phyloP scores from a whole-genome alignment of 495 filamentous ascomycete species.

The Penicillium cosmopolitanum region DNA sequence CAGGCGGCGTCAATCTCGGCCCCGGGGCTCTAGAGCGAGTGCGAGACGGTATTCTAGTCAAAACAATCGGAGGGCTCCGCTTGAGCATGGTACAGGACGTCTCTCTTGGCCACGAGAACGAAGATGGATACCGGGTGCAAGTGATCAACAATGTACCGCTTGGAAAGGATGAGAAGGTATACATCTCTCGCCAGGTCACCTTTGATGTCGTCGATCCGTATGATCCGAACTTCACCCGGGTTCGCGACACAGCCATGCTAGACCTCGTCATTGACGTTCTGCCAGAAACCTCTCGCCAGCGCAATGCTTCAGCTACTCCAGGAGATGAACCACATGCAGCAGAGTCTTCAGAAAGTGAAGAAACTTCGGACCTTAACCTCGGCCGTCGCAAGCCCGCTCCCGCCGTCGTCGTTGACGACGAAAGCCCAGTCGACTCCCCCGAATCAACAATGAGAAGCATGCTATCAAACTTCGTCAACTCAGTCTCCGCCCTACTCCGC shows the following conservation, averaged over 20 bases:
- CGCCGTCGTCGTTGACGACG: constrained; percentile 21
- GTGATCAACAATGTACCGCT: constrained; percentile 79
- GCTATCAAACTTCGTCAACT: constrained; percentile 60
- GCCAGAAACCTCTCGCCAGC: constrained; percentile 42
- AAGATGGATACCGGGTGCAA: constrained; percentile 66
- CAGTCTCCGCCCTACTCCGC: constrained; percentile 58
- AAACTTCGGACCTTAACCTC: constrained; percentile 18
- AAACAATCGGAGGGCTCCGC: constrained; percentile 76
- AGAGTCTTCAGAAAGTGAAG: constrained; percentile 24
- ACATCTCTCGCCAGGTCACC: constrained; percentile 75
- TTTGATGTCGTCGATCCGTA: constrained; percentile 68
- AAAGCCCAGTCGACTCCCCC: constrained; percentile 39
- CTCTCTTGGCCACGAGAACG: constrained; percentile 36
- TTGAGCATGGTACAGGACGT: constrained; percentile 78
- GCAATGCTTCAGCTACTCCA: constrained; percentile 44
- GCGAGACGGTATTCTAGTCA: constrained; percentile 76
- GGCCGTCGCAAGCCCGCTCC: constrained; percentile 23
- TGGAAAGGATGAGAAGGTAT: constrained; percentile 88
- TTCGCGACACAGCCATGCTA: constrained; percentile 70
- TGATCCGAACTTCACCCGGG: constrained; percentile 82
- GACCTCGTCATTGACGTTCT: constrained; percentile 70
- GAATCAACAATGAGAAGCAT: constrained; percentile 52
- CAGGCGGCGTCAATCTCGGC: constrained; percentile 55
- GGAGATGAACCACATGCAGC: constrained; percentile 32
- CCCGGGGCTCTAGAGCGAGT: constrained; percentile 60